Percentiles rank a stretch among this genome's conserved stretches.
phyloP scores from a whole-genome alignment of 768 basidiomycete species.

The Psilocybe cubensis region DNA sequence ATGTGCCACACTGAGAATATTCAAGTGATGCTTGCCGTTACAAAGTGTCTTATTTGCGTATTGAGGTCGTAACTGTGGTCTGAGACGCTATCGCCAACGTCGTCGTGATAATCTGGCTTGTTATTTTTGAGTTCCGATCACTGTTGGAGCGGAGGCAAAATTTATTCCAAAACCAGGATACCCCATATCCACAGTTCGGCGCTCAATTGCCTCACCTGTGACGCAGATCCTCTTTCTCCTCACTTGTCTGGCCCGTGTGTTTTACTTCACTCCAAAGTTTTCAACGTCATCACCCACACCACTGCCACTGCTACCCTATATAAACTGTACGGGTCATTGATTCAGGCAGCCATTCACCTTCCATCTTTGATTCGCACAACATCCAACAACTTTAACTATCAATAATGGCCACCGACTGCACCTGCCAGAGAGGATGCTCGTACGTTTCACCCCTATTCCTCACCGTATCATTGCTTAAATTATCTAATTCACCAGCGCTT shows the following conservation, averaged over 20 bases:
- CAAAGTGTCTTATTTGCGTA: too few species aligned
- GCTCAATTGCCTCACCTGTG: constrained; percentile 6
- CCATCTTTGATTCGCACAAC: not conserved
- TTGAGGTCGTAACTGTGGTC: too few species aligned
- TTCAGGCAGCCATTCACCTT: too few species aligned
- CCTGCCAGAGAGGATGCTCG: constrained; percentile 17
- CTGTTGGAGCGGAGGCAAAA: not conserved
- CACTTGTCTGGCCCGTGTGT: not conserved
- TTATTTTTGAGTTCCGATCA: not conserved
- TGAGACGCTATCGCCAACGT: too few species aligned
- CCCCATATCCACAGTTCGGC: not conserved
- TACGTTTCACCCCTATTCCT: not conserved
- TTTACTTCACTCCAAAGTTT: constrained; percentile 1
- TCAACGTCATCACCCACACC: not conserved
- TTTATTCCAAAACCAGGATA: not conserved
- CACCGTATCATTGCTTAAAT: not conserved
- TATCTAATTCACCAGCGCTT: constrained; percentile 25
- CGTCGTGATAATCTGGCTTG: too few species aligned
- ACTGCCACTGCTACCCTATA: not conserved
- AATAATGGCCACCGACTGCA: constrained; percentile 13
- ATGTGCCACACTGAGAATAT: too few species aligned
- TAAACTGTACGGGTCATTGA: not conserved
- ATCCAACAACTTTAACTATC: not conserved
- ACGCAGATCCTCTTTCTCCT: constrained; percentile 1
- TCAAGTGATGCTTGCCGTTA: too few species aligned